Evolutionary conservation across 2,329 filamentous ascomycete genomes (phyloP).

Genomic region (Alternaria brassicae): DNA sequence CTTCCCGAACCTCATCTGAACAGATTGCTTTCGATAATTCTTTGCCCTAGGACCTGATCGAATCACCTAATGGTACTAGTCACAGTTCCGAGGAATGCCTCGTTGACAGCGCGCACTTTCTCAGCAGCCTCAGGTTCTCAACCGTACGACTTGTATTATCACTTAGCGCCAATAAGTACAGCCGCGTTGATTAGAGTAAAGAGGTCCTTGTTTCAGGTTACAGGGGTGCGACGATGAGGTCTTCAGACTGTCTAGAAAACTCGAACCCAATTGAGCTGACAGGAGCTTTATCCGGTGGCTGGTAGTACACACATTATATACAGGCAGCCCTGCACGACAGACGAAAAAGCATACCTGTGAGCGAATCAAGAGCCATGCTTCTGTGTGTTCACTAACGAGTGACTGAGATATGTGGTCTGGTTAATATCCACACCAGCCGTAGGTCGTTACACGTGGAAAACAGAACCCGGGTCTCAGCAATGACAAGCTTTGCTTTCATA

Average conservation of each 20-base stretch:
- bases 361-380: neutral
- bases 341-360: neutral
- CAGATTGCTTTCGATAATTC: slow-evolving; percentile 15
- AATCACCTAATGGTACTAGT: neutral
- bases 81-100: neutral
- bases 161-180: neutral
- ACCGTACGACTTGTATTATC: neutral
- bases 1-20: slow-evolving; percentile 16
- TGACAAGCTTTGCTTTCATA: slow-evolving; percentile 16
- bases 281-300: slow-evolving; percentile 12
- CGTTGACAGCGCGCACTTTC: neutral
- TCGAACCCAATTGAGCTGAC: neutral
- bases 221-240: neutral
- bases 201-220: neutral
- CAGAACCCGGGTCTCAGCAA: slow-evolving; percentile 8
- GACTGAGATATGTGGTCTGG: neutral
- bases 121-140: neutral
- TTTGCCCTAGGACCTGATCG: neutral
- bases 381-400: slow-evolving; percentile 5
- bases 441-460: slow-evolving; percentile 2
- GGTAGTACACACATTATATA: slow-evolving; percentile 8
- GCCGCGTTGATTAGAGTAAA: neutral
- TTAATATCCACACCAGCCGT: slow-evolving; percentile 15
- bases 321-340: neutral
- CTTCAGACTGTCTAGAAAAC: neutral